A percentile compares a stretch with the other conserved stretches of the same genome.
Evolutionary conservation across 2,329 filamentous ascomycete species (phyloP).

Genomic region (Sporothrix globosa): DNA sequence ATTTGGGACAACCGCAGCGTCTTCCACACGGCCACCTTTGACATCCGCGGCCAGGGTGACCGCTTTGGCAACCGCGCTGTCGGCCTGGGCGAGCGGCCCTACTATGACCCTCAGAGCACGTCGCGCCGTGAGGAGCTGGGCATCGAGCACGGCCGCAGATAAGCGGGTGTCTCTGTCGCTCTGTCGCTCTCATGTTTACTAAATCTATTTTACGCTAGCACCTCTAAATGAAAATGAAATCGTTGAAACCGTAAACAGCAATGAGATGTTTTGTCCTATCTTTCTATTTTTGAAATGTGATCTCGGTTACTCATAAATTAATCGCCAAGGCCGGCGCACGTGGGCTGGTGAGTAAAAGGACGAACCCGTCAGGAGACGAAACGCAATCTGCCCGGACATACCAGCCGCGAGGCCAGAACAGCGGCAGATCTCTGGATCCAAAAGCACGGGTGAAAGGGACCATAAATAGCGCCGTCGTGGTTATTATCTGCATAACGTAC

Average conservation of each 20-base stretch:
- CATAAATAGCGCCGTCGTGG: neutral
- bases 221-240: neutral
- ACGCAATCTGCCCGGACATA: neutral
- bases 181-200: no score
- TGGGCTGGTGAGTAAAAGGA: neutral
- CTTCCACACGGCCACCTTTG: conserved; percentile 61
- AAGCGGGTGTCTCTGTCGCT: neutral
- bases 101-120: conserved; percentile 55
- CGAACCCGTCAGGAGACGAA: neutral
- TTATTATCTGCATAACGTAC: neutral
- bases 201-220: neutral
- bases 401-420: neutral
- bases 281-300: no score
- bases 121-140: conserved; percentile 44
- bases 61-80: conserved; percentile 58
- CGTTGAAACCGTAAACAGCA: neutral
- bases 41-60: conserved; percentile 52
- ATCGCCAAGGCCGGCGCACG: neutral
- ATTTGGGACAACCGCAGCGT: conserved; percentile 64
- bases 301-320: neutral
- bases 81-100: conserved; percentile 59
- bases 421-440: neutral
- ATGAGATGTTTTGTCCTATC: no score
- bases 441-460: neutral
- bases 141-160: conserved; percentile 21